phyloP scores from a whole-genome alignment of 495 filamentous ascomycete species.

The Aspergillus taichungensis region DNA sequence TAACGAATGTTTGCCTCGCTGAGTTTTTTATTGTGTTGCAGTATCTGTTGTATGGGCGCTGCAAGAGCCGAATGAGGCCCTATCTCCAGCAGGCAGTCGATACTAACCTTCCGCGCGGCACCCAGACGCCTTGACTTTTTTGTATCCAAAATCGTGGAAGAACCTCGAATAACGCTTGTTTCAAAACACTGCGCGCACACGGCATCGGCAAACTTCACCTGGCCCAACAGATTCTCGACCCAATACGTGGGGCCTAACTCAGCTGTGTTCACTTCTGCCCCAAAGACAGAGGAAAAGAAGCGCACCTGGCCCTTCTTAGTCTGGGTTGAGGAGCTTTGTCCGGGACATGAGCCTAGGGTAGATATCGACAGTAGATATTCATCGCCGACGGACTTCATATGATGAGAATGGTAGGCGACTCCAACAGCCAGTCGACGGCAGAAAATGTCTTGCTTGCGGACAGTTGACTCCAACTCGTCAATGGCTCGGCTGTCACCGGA shows the following conservation, averaged over 20 bases:
- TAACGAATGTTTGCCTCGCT: background rate
- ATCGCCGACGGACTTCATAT: too few relatives aligned
- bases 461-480: background rate
- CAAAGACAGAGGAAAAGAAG: slow-evolving; percentile 3
- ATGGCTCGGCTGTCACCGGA: slow-evolving; percentile 22
- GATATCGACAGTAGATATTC: too few relatives aligned
- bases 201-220: slow-evolving; percentile 20
- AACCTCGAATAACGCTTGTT: background rate
- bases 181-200: background rate
- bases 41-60: slow-evolving; percentile 23
- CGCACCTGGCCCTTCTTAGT: background rate
- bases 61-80: slow-evolving; percentile 30
- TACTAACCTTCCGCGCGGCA: too few relatives aligned
- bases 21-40: background rate
- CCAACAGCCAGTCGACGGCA: background rate
- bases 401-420: background rate
- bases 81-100: slow-evolving; percentile 28
- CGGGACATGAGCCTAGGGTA: too few relatives aligned
- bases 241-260: slow-evolving; percentile 15
- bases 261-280: background rate
- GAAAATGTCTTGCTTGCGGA: background rate
- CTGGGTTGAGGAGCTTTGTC: too few relatives aligned
- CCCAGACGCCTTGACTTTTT: slow-evolving; percentile 2
- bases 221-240: slow-evolving; percentile 17
- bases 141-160: background rate